Percentiles rank a stretch among this genome's conserved stretches.
These are phyloP conservation scores for Gynandropsis gynandra DNA, from an alignment of 345 rosid genomes.

Conservation along the genomic window DNA sequence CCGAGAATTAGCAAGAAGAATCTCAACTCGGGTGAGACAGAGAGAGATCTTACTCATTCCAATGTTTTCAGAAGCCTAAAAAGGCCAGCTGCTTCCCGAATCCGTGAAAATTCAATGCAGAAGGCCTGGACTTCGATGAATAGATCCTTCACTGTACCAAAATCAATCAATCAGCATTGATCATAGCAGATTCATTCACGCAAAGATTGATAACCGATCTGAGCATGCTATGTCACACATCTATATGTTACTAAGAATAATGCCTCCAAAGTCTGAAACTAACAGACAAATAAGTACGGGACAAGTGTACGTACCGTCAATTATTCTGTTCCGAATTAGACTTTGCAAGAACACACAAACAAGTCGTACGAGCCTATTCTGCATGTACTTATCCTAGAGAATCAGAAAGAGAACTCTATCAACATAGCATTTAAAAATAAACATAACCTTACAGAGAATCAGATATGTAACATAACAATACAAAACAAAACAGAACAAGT, in stretches of 20 bases:
- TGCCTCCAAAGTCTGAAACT: too few species aligned
- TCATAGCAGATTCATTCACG: too few species aligned
- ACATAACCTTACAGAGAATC: neutral
- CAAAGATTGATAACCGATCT: too few species aligned
- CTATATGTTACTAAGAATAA: too few species aligned
- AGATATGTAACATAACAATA: constrained; percentile 2
- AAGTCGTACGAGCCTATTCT: constrained; percentile 97
- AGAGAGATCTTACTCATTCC: constrained; percentile 26
- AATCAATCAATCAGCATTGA: constrained; percentile 10
- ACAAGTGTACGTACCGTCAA: constrained; percentile 45
- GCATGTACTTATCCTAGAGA: constrained; percentile 97
- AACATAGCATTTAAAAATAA: constrained; percentile 9
- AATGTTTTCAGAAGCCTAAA: constrained; percentile 57
- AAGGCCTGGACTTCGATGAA: constrained; percentile 80
- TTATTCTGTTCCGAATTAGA: constrained; percentile 78
- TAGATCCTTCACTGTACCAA: constrained; percentile 52
- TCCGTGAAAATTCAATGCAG: constrained; percentile 71
- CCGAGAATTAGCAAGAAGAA: too few species aligned
- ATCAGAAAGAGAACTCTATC: constrained; percentile 21
- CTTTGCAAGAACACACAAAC: constrained; percentile 97
- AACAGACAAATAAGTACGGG: too few species aligned
- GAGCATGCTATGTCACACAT: too few species aligned
- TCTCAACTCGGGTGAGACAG: neutral
- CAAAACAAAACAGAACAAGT: too few species aligned
- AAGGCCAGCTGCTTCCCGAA: constrained; percentile 60